These are phyloP conservation scores for Irpex lacteus DNA, from an alignment of 1,284 basidiomycete species.

Conservation along the genomic window DNA sequence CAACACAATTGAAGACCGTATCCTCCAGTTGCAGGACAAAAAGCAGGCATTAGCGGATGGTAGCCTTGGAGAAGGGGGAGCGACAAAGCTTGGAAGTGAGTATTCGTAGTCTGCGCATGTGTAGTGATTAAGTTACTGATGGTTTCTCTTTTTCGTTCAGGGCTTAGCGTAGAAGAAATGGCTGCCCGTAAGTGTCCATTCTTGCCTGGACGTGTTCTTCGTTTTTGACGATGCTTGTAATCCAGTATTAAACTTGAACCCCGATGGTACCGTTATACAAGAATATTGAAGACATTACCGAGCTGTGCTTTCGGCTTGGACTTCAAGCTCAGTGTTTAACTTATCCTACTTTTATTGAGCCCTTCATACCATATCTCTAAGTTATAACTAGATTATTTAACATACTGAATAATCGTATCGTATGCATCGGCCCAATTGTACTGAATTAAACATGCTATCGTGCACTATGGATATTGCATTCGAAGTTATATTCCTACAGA, in stretches of 20 bases:
- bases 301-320: too few relatives aligned
- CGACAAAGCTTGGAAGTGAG: constrained; percentile 54
- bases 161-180: neutral
- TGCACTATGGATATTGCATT: too few relatives aligned
- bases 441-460: too few relatives aligned
- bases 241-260: neutral
- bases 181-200: neutral
- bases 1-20: constrained; percentile 60
- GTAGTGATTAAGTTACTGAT: neutral
- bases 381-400: too few relatives aligned
- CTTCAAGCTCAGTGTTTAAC: too few relatives aligned
- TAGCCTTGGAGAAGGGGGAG: constrained; percentile 55
- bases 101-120: neutral
- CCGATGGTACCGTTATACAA: neutral
- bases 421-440: too few relatives aligned
- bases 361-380: too few relatives aligned
- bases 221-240: neutral
- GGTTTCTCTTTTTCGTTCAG: neutral
- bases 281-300: too few relatives aligned
- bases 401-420: too few relatives aligned
- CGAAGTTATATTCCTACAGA: too few relatives aligned
- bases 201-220: neutral
- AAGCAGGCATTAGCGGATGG: constrained; percentile 59
- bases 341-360: too few relatives aligned
- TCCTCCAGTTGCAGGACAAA: constrained; percentile 53